phyloP scores from a whole-genome alignment of 73 alveolate species.

The Paramecium tetraurelia region DNA sequence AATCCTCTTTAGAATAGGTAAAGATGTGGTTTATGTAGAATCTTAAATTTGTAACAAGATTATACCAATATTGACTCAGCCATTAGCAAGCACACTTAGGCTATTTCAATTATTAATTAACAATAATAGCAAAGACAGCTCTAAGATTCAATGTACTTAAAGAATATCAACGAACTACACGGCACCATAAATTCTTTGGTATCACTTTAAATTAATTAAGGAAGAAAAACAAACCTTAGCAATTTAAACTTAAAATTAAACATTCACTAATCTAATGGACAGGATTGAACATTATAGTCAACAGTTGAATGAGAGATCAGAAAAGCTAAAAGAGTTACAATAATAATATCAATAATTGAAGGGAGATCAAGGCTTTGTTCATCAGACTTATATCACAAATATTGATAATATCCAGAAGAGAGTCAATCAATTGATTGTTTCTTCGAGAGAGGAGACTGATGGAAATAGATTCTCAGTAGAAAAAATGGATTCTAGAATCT shows the following conservation, averaged over 20 bases:
- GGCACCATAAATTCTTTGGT: background rate
- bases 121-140: background rate
- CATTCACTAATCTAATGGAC: background rate
- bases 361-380: background rate
- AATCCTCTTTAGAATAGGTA: conserved; percentile 7
- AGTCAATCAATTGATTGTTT: background rate
- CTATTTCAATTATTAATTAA: background rate
- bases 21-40: background rate
- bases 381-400: background rate
- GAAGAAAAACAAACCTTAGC: conserved; percentile 21
- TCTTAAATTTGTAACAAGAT: background rate
- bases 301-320: background rate
- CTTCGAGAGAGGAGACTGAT: background rate
- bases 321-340: background rate
- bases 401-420: background rate
- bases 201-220: background rate
- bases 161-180: background rate
- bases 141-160: background rate
- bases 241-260: background rate
- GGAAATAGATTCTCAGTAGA: background rate
- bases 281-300: conserved; percentile 8
- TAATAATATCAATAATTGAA: background rate
- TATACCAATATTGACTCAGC: background rate
- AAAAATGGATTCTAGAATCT: background rate
- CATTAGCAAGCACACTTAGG: background rate